phyloP scores from a whole-genome alignment of 176 grass and related monocot genomes.

The Lolium multiflorum region DNA sequence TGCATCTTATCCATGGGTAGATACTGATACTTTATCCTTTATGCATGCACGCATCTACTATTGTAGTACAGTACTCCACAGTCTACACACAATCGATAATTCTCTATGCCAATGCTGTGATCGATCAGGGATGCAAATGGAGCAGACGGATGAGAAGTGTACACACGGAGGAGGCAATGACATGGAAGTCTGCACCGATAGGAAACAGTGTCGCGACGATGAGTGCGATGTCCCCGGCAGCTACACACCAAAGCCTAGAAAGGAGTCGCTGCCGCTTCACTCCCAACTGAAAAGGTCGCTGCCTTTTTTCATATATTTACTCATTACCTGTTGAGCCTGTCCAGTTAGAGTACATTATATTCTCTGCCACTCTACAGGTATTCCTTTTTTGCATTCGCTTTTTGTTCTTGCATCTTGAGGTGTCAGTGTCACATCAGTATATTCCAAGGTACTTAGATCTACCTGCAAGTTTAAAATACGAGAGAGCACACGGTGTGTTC shows the following conservation, averaged over 20 bases:
- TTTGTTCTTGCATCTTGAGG: background rate
- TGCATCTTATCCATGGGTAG: background rate
- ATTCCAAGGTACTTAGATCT: background rate
- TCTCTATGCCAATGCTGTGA: conserved; percentile 34
- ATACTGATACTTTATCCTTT: conserved; percentile 24
- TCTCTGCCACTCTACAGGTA: background rate
- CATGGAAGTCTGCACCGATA: conserved; percentile 50
- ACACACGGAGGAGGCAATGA: conserved; percentile 37
- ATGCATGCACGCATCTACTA: background rate
- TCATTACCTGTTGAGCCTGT: conserved; percentile 4
- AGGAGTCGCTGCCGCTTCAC: conserved; percentile 46
- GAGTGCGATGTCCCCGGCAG: conserved; percentile 36
- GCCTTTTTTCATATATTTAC: conserved; percentile 49
- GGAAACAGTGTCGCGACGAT: conserved; percentile 36
- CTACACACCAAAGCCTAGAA: conserved; percentile 57
- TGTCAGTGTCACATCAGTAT: conserved; percentile 31
- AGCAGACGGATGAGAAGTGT: conserved; percentile 41
- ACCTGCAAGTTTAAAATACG: background rate
- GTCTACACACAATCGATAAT: background rate
- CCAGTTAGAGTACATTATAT: background rate
- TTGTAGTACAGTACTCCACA: too few species aligned
- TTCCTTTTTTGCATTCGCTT: conserved; percentile 24
- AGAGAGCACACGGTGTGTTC: background rate
- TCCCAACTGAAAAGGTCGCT: conserved; percentile 74
- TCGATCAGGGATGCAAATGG: conserved; percentile 41